These are phyloP conservation scores for Pulveroboletus sp. DNA, from an alignment of 768 basidiomycete species.

Conservation along the genomic window DNA sequence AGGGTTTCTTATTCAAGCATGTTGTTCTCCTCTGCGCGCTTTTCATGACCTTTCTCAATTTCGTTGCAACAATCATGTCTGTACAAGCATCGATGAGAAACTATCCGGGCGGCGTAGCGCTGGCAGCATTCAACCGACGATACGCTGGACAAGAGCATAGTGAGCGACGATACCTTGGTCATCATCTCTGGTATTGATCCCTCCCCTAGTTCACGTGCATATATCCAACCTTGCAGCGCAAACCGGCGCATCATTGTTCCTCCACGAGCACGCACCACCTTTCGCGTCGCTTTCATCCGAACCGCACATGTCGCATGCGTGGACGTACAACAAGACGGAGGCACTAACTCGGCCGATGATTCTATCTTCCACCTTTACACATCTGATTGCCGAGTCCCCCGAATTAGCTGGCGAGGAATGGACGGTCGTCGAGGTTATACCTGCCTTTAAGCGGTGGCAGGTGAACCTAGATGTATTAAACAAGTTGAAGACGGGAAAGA, in stretches of 20 bases:
- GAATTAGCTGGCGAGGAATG: conserved; percentile 34
- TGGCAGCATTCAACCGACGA: conserved; percentile 57
- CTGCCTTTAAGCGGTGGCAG: conserved; percentile 44
- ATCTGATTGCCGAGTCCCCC: conserved; percentile 55
- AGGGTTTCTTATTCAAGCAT: conserved; percentile 43
- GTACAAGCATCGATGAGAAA: conserved; percentile 65
- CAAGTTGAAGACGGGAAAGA: conserved; percentile 17
- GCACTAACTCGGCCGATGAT: conserved; percentile 46
- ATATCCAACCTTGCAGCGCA: conserved; percentile 86
- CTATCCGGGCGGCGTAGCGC: conserved; percentile 86
- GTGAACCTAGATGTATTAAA: conserved; percentile 14
- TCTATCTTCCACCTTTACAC: conserved; percentile 46
- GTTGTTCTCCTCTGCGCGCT: conserved; percentile 45
- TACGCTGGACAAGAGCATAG: conserved; percentile 36
- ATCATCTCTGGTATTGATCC: background rate
- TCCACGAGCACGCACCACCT: conserved; percentile 64
- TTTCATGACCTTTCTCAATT: conserved; percentile 53
- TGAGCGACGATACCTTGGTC: conserved; percentile 11
- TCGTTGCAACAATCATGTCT: conserved; percentile 48
- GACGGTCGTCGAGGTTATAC: conserved; percentile 42
- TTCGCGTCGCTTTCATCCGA: conserved; percentile 15
- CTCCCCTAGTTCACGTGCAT: conserved; percentile 58
- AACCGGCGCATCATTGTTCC: conserved; percentile 88
- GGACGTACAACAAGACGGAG: conserved; percentile 87
- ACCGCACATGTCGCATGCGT: conserved; percentile 26